Conservation (phyloP, 257 asterid species). For the Jacaranda copaia region DNA sequence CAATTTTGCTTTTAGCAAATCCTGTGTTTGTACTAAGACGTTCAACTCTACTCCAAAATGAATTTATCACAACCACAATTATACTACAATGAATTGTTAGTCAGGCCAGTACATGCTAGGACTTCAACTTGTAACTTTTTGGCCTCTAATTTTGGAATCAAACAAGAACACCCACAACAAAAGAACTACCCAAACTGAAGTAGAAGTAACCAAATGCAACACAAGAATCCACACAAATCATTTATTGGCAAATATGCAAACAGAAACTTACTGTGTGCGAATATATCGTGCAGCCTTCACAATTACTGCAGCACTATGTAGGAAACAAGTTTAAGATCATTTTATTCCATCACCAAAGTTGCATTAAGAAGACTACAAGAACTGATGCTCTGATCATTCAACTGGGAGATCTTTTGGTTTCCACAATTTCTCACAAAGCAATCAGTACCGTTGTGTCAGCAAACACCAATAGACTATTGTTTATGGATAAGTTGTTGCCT, state of each 20-base stretch:
- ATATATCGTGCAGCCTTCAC: not conserved
- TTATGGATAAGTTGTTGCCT: not conserved
- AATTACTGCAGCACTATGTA: not conserved
- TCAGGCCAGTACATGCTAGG: too few species aligned
- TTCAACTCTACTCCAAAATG: too few species aligned
- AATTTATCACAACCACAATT: too few species aligned
- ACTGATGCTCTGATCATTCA: constrained; percentile 64
- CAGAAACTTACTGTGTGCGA: not conserved
- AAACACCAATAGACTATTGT: not conserved
- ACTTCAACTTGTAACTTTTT: not conserved
- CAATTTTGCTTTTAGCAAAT: too few species aligned
- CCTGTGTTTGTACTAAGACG: too few species aligned
- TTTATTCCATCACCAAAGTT: not conserved
- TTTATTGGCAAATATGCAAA: constrained; percentile 19
- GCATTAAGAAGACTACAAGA: constrained; percentile 17
- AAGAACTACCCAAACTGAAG: not conserved
- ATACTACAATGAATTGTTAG: too few species aligned
- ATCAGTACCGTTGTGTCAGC: constrained; percentile 38
- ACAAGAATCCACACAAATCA: constrained; percentile 1
- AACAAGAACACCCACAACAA: not conserved
- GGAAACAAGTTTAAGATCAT: not conserved
- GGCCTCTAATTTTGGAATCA: too few species aligned
- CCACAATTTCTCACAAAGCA: constrained; percentile 66
- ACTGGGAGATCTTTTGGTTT: constrained; percentile 44
- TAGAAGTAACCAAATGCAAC: not conserved